These are phyloP conservation scores for Domatiomyces catenatus DNA, from an alignment of 2,329 filamentous ascomycete species.

Conservation along the genomic window DNA sequence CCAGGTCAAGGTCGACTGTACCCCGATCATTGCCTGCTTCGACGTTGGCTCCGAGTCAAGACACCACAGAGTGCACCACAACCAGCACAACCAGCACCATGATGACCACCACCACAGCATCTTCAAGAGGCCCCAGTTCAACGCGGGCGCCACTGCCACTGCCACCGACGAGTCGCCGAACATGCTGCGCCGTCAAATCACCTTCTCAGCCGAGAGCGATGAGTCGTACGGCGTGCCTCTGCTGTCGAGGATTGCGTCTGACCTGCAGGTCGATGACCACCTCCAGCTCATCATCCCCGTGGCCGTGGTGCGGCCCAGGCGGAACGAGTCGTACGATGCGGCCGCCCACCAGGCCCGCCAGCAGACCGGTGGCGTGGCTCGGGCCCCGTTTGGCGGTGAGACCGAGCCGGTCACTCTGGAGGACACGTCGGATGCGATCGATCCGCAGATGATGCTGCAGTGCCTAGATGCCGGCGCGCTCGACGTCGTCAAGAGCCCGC, in stretches of 20 bases:
- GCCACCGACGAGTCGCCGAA: constrained; percentile 19
- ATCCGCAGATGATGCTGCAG: constrained; percentile 44
- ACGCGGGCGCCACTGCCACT: background rate
- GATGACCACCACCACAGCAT: constrained; percentile 5
- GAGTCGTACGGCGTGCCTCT: constrained; percentile 35
- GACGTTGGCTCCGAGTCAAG: constrained; percentile 34
- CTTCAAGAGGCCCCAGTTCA: background rate
- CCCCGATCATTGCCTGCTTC: constrained; percentile 41
- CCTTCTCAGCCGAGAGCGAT: constrained; percentile 28
- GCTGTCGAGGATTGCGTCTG: constrained; percentile 33
- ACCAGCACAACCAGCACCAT: constrained; percentile 7
- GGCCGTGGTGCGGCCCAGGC: constrained; percentile 27
- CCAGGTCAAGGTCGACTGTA: constrained; percentile 27
- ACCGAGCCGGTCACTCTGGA: constrained; percentile 12
- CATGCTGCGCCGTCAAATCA: constrained; percentile 23
- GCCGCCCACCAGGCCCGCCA: constrained; percentile 2
- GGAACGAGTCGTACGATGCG: constrained; percentile 14
- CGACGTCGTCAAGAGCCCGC: constrained; percentile 68
- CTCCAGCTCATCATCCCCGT: constrained; percentile 36
- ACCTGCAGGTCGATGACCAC: constrained; percentile 35
- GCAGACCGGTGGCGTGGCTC: constrained; percentile 2
- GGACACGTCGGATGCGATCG: constrained; percentile 25
- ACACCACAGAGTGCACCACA: constrained; percentile 18
- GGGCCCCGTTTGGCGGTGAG: constrained; percentile 11
- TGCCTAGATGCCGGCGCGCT: constrained; percentile 76